Conservation (phyloP, 352 stramenopile species). For the Phytophthora ramorum region DNA sequence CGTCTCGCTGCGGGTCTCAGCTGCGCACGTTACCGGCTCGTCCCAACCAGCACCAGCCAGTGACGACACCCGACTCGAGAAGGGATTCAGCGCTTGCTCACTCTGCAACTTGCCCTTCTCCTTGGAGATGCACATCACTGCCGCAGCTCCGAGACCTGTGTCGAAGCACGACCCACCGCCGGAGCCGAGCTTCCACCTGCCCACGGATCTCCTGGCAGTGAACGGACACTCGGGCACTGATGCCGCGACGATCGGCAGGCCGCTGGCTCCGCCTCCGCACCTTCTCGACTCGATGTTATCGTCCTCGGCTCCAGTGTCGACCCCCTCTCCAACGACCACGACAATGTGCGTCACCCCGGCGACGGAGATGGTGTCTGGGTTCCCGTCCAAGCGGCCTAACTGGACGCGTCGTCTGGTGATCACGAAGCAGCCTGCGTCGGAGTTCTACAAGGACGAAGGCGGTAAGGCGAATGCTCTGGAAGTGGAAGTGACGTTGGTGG, state of each 20-base stretch:
- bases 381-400: conserved; percentile 45
- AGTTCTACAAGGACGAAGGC: conserved; percentile 92
- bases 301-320: conserved; percentile 15
- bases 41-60: conserved; percentile 21
- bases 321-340: conserved; percentile 10
- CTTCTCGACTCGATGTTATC: conserved; percentile 31
- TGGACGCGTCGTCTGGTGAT: conserved; percentile 84
- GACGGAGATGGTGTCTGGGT: conserved; percentile 1
- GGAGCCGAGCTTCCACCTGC: conserved; percentile 35
- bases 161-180: conserved; percentile 23
- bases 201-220: conserved; percentile 14
- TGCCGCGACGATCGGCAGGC: conserved; percentile 19
- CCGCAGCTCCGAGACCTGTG: conserved; percentile 19
- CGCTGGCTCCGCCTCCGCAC: conserved; percentile 25
- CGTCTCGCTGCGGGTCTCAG: conserved; percentile 34
- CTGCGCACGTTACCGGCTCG: conserved; percentile 20
- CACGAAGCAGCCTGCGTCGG: conserved; percentile 82
- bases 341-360: conserved; percentile 11
- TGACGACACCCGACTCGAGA: conserved; percentile 32
- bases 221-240: conserved; percentile 11
- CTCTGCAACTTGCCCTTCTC: conserved; percentile 32
- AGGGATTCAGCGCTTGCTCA: conserved; percentile 9
- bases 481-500: conserved; percentile 81
- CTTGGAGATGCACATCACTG: conserved; percentile 43
- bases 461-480: conserved; percentile 84